These are phyloP conservation scores for Penicillium janthinellum DNA, from an alignment of 2,329 filamentous ascomycete species.

Conservation along the genomic window DNA sequence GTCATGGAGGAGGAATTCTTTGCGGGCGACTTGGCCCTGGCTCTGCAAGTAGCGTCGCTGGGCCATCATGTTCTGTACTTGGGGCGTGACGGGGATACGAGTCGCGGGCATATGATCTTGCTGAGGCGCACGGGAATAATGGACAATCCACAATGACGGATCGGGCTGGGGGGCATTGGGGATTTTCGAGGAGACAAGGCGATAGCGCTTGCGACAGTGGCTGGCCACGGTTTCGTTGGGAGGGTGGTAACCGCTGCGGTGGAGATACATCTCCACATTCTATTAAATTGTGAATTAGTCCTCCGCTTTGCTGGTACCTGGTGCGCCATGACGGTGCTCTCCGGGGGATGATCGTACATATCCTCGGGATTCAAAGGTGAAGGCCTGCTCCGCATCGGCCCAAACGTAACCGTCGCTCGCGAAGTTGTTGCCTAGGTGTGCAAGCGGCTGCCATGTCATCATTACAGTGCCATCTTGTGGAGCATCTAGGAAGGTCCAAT, in stretches of 20 bases:
- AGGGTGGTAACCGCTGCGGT: constrained; percentile 77
- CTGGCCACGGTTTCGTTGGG: constrained; percentile 71
- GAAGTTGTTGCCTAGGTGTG: constrained; percentile 70
- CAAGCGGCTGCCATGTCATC: constrained; percentile 83
- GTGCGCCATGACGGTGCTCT: background rate
- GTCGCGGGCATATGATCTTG: constrained; percentile 71
- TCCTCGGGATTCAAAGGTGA: constrained; percentile 70
- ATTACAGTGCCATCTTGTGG: constrained; percentile 81
- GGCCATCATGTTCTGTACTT: constrained; percentile 44
- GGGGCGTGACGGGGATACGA: constrained; percentile 52
- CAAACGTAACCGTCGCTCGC: constrained; percentile 92
- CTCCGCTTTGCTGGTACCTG: background rate
- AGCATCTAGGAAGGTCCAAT: constrained; percentile 86
- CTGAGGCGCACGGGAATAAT: constrained; percentile 78
- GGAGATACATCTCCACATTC: constrained; percentile 86
- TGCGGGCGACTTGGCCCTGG: constrained; percentile 79
- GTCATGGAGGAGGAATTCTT: constrained; percentile 94
- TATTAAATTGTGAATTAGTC: constrained; percentile 41
- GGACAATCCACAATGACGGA: constrained; percentile 83
- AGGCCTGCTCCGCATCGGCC: constrained; percentile 77
- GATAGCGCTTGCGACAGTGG: constrained; percentile 83
- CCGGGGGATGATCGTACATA: constrained; percentile 54
- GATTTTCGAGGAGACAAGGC: constrained; percentile 72
- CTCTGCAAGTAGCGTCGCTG: constrained; percentile 64
- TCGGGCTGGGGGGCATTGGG: constrained; percentile 73